Percentiles rank a stretch among this genome's conserved stretches.
phyloP scores from a whole-genome alignment of 371 early-diverging fungal species.

The Coemansia sp. region DNA sequence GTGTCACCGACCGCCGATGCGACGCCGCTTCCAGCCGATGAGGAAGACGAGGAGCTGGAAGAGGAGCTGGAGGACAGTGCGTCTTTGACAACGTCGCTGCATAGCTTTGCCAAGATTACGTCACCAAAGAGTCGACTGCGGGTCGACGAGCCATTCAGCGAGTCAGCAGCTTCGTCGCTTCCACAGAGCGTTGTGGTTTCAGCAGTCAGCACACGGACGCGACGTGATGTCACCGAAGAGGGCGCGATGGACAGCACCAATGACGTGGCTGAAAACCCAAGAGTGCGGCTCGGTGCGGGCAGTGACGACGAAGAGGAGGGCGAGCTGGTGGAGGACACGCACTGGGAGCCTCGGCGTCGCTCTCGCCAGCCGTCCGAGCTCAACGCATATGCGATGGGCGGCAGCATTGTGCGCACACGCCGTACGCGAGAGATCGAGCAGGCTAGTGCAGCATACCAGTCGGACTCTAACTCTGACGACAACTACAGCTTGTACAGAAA shows the following conservation, averaged over 20 bases:
- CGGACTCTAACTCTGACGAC: slow-evolving; percentile 9
- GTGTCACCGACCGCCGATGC: neutral
- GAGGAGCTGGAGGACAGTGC: neutral
- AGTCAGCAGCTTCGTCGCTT: neutral
- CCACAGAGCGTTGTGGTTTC: slow-evolving; percentile 3
- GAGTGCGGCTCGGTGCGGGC: neutral
- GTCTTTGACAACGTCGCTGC: neutral
- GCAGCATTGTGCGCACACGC: slow-evolving; percentile 43
- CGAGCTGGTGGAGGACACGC: slow-evolving; percentile 38
- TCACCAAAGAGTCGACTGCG: slow-evolving; percentile 1
- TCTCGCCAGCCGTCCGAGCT: slow-evolving; percentile 25
- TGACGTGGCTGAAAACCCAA: neutral
- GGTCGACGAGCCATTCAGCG: neutral
- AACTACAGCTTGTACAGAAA: neutral
- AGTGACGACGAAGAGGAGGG: slow-evolving; percentile 37
- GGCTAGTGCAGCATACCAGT: slow-evolving; percentile 1
- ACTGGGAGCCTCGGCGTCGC: slow-evolving; percentile 32
- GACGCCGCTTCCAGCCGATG: neutral
- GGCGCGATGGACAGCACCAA: neutral
- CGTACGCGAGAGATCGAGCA: slow-evolving; percentile 24
- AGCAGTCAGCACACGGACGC: neutral
- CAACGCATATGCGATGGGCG: slow-evolving; percentile 34
- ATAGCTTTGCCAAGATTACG: neutral
- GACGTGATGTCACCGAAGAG: slow-evolving; percentile 3
- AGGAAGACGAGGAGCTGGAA: neutral